Base-by-base conservation (phyloP, 108 stramenopile species). In the Pseudonitzschia delicatissima region DNA sequence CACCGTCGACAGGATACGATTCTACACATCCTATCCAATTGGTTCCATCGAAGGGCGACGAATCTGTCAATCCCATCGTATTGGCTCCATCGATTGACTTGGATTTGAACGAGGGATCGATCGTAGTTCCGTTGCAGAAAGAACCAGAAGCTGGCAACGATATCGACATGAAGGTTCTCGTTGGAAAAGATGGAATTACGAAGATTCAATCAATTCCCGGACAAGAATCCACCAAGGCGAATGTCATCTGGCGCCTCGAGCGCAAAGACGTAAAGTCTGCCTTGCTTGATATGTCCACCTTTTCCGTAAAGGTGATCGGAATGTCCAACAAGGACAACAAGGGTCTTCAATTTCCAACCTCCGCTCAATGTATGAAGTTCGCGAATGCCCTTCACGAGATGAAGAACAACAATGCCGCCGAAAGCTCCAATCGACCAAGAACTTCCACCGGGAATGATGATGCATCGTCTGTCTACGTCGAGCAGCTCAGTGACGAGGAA, bases 221-320 rank as follows among this genome's bases (percentile, higher is more conserved):
- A 28, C 52, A 70, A 20, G 32, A 31, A 2, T 33, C 53, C 31
- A 49, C 62, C 9, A 73, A 82, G 65, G 74, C 82, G 8, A 68
- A 39, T 17, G 72, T 89, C 4, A 58, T 77, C 9, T 89, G 91
- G 91, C 69, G 76, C 35, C 67, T 75, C 37, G 70, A 66, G 17
- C 63, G 87, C 18, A 75, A 68, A n/a, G 77, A 84, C 27, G 74
- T 91, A 11, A 72, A 75, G 26, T 80, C 90, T 31, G 52, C 91
- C 3, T 82, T 85, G n/a, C 76, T 94, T 15, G 87, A 90, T 52
- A 77, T 86, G 50, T 82, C 85, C n/a, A 69, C 73, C 6, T 82
- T 82, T 1, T 69, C 77, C 5, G 92, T 81, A 13, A 78, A 76
- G 25, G 39, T 90, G 20, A 62, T 84, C 6, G 69, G 79, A 17